phyloP scores from a whole-genome alignment of 257 asterid genomes.

The Lycium barbarum region DNA sequence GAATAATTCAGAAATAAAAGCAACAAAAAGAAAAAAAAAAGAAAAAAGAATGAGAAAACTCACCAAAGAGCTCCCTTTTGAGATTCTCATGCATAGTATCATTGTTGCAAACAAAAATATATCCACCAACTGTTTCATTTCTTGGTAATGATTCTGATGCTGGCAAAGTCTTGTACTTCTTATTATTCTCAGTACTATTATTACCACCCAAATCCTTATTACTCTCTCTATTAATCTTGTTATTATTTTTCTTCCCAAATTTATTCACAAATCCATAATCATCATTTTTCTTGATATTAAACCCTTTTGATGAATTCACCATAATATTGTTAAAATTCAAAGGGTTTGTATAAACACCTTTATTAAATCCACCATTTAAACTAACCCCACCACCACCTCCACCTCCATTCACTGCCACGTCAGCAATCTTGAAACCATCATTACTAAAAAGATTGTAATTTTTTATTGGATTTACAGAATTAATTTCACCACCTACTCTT shows the following conservation, averaged over 20 bases:
- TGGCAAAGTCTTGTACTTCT: constrained; percentile 95
- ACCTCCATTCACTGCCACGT: constrained; percentile 36
- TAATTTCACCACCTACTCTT: constrained; percentile 60
- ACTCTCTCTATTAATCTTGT: constrained; percentile 42
- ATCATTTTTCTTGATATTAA: constrained; percentile 44
- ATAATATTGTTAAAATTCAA: constrained; percentile 41
- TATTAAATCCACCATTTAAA: constrained; percentile 88
- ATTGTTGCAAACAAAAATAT: constrained; percentile 95
- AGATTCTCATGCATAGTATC: constrained; percentile 99
- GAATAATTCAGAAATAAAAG: no score
- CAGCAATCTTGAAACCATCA: constrained; percentile 62
- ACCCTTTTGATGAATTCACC: constrained; percentile 42
- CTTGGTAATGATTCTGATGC: constrained; percentile 89
- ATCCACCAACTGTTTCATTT: constrained; percentile 92
- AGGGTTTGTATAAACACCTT: constrained; percentile 71
- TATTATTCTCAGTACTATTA: constrained; percentile 52
- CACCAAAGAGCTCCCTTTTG: constrained; percentile 92
- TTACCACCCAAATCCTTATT: constrained; percentile 50
- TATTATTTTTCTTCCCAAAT: constrained; percentile 63
- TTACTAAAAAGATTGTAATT: constrained; percentile 41
- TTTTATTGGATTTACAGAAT: constrained; percentile 19
- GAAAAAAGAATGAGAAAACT: constrained; percentile 19
- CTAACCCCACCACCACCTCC: constrained; percentile 60
- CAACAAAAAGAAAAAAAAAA: not conserved
- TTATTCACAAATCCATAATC: constrained; percentile 46